phyloP scores from a whole-genome alignment of 495 filamentous ascomycete species.

The Aspergillus carlsbadensis region DNA sequence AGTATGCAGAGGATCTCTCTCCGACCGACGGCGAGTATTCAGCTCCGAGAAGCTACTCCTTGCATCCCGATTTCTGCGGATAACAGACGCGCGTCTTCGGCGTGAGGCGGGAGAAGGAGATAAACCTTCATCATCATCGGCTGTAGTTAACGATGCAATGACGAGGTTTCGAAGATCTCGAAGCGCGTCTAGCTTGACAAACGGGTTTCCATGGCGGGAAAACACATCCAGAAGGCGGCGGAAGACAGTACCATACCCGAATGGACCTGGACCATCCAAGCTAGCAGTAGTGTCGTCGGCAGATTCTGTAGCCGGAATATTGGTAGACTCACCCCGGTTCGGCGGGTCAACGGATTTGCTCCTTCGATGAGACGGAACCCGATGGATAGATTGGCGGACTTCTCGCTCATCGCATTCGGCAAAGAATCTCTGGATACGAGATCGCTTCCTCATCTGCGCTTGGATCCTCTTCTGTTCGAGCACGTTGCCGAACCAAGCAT shows the following conservation, averaged over 20 bases:
- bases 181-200: constrained; percentile 78
- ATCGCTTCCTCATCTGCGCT: constrained; percentile 63
- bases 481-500: constrained; percentile 78
- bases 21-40: constrained; percentile 12
- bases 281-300: not conserved
- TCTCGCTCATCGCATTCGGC: constrained; percentile 39
- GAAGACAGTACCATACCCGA: constrained; percentile 75
- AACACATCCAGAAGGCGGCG: constrained; percentile 79
- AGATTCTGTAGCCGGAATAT: not conserved
- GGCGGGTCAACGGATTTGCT: constrained; percentile 35
- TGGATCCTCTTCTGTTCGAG: constrained; percentile 77
- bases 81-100: constrained; percentile 6
- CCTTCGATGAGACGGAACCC: constrained; percentile 27
- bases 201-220: constrained; percentile 86
- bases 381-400: constrained; percentile 23
- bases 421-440: constrained; percentile 50
- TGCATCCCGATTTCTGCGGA: constrained; percentile 20
- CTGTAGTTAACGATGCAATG: constrained; percentile 65
- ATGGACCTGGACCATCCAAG: constrained; percentile 34
- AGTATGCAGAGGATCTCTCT: constrained; percentile 17
- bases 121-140: constrained; percentile 36
- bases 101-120: constrained; percentile 30
- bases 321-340: not conserved
- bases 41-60: constrained; percentile 41
- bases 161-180: constrained; percentile 81